These are phyloP conservation scores for Pyricularia pennisetigena DNA, from an alignment of 2,329 filamentous ascomycete species.

Conservation along the genomic window DNA sequence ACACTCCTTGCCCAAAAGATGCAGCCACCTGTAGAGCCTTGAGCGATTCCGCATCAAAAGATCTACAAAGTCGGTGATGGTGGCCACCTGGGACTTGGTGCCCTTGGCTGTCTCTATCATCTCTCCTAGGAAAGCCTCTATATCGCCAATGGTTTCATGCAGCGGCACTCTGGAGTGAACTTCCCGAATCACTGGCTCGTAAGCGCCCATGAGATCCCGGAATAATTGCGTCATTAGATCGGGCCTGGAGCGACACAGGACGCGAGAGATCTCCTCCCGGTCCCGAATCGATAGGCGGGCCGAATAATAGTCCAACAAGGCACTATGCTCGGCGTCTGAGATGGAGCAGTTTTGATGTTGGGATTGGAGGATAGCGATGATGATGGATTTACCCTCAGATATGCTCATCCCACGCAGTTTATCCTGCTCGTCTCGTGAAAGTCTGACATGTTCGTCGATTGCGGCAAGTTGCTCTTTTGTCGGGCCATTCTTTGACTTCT, in stretches of 20 bases:
- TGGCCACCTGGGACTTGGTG: constrained; percentile 32
- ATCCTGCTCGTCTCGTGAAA: constrained; percentile 42
- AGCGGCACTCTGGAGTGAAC: constrained; percentile 66
- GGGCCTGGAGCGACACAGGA: constrained; percentile 58
- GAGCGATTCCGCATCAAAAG: constrained; percentile 55
- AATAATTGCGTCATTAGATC: constrained; percentile 64
- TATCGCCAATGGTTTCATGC: constrained; percentile 55
- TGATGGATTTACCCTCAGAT: constrained; percentile 45
- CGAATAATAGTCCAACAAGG: constrained; percentile 60
- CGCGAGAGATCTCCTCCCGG: constrained; percentile 57
- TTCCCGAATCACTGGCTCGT: constrained; percentile 64
- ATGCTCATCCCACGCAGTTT: constrained; percentile 46
- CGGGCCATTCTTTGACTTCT: constrained; percentile 48
- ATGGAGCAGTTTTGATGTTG: constrained; percentile 33
- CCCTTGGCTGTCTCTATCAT: constrained; percentile 52
- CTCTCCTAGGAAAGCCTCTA: constrained; percentile 60
- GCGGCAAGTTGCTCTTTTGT: constrained; percentile 51
- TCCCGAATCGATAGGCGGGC: constrained; percentile 64
- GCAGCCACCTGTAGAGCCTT: constrained; percentile 59
- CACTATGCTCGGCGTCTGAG: constrained; percentile 47
- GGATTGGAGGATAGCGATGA: constrained; percentile 52
- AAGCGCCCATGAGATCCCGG: constrained; percentile 54
- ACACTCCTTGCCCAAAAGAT: constrained; percentile 58
- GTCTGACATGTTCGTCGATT: constrained; percentile 48
- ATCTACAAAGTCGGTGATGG: constrained; percentile 62